phyloP scores from a whole-genome alignment of 2,329 filamentous ascomycete genomes.

The Rhynchosporium graminicola region DNA sequence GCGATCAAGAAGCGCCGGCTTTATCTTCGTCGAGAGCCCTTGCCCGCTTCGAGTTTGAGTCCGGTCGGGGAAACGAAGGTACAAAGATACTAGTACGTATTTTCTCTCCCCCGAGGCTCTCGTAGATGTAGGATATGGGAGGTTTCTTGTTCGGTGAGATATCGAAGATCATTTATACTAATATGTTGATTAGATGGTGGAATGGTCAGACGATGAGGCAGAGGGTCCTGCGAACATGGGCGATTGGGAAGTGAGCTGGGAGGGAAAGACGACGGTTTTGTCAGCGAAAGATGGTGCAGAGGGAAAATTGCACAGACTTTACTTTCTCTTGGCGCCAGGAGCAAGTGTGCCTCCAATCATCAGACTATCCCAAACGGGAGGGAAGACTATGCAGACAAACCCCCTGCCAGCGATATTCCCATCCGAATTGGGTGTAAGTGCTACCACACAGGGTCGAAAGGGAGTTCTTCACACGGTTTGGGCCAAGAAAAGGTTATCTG shows the following conservation, averaged over 20 bases:
- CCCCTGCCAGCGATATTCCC: conserved; percentile 87
- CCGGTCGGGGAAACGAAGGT: conserved; percentile 73
- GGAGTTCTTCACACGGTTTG: conserved; percentile 84
- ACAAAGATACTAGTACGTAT: conserved; percentile 69
- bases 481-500: conserved; percentile 78
- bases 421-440: conserved; percentile 68
- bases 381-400: conserved; percentile 62
- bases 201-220: conserved; percentile 69
- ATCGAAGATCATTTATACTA: no score
- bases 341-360: conserved; percentile 71
- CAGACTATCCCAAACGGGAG: conserved; percentile 55
- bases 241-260: conserved; percentile 78
- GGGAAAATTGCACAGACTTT: conserved; percentile 59
- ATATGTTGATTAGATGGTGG: conserved; percentile 62
- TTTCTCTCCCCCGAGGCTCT: no score
- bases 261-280: conserved; percentile 73
- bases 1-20: conserved; percentile 45
- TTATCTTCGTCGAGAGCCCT: conserved; percentile 60
- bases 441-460: conserved; percentile 67
- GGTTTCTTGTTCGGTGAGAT: no score
- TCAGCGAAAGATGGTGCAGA: conserved; percentile 45
- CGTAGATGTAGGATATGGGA: no score
- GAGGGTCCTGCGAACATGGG: conserved; percentile 47
- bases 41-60: conserved; percentile 85
- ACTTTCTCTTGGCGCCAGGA: conserved; percentile 77